Evolutionary conservation across 2,329 filamentous ascomycete species (phyloP).

Genomic region (Emmonsia crescens): DNA sequence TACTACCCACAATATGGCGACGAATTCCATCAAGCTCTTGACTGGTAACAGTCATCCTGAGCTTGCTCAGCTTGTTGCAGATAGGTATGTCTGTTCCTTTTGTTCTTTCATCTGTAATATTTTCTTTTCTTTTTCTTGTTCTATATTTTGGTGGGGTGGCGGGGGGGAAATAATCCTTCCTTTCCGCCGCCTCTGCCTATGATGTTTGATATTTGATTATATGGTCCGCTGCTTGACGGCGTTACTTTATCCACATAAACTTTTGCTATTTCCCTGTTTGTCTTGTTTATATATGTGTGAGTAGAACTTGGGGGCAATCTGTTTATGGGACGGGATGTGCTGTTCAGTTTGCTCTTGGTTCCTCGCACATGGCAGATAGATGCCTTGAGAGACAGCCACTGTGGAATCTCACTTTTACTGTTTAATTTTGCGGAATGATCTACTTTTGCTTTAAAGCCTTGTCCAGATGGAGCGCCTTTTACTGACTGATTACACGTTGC

Average conservation of each 20-base stretch:
- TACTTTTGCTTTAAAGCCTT: not conserved
- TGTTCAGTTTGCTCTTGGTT: not conserved
- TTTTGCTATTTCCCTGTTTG: not conserved
- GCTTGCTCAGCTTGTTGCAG: conserved; percentile 58
- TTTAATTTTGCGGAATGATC: not conserved
- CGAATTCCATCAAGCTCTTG: conserved; percentile 64
- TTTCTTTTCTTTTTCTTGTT: not conserved
- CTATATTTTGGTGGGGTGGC: not conserved
- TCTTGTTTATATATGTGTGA: not conserved
- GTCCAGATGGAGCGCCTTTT: not conserved
- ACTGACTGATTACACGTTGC: not conserved
- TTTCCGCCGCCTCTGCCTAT: not conserved
- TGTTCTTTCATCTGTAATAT: conserved; percentile 1
- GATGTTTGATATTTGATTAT: not conserved
- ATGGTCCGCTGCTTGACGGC: not conserved
- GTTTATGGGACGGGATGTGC: not conserved
- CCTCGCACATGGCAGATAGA: not conserved
- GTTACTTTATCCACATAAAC: not conserved
- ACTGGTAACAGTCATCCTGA: conserved; percentile 66
- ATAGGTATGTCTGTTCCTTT: conserved; percentile 40
- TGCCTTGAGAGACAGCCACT: not conserved
- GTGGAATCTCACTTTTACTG: not conserved
- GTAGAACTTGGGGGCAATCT: not conserved
- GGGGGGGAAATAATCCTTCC: not conserved
- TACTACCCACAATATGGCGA: conserved; percentile 44